Base-by-base conservation (phyloP, 768 basidiomycete genomes). In the Amyloporia xantha region DNA sequence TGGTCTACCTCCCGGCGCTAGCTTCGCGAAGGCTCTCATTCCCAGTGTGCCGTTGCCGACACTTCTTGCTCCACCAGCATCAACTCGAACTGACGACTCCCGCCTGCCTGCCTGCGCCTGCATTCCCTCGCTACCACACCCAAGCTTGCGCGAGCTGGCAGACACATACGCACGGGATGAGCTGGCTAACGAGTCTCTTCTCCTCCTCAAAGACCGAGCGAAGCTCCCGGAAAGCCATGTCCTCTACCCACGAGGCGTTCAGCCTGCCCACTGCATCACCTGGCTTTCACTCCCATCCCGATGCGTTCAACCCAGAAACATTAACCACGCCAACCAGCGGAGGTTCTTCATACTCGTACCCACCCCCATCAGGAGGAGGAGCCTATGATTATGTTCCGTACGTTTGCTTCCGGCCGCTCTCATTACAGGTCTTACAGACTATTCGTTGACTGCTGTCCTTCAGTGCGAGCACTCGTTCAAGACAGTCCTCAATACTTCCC, bases 211-310 rank as follows among this genome's bases (percentile, higher is more conserved):
- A 76, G 54, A 65, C 65, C 42, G 62, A 71, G 21, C 73, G 76
- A 59, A 74, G 71, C 53, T 59, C 72, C 27, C 69, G 80, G 50
- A 75, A 75, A 62, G 76, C 86, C 24, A 78, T 92, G 55, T 79
- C 78, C 26, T 81, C 80, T 13, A 93, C 91, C 5, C 80, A 86
- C 61, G 91, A 93, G 64, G 91, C 92, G 53, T 94, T 94, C 68
- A 86, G 87, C 42, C 73, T 95, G 27, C 87, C 89, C 39, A 81
- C 81, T 2, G 78, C 82, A 21, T 86, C 86, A 21, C 86, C 86
- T 13, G 69, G 69, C 48, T 69, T 73, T 51, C 54, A 68, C 41
- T 50, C 75, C 26, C 79, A 79, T 59, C 76, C 77, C 20, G 82
- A 82, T 59, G 71, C 77, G 13, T 84, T 81, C 71, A 76, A 72